A percentile compares a stretch with the other conserved stretches of the same genome.
Evolutionary conservation across 1,284 basidiomycete genomes (phyloP).

Genomic region (Ceratobasidium papillatum): DNA sequence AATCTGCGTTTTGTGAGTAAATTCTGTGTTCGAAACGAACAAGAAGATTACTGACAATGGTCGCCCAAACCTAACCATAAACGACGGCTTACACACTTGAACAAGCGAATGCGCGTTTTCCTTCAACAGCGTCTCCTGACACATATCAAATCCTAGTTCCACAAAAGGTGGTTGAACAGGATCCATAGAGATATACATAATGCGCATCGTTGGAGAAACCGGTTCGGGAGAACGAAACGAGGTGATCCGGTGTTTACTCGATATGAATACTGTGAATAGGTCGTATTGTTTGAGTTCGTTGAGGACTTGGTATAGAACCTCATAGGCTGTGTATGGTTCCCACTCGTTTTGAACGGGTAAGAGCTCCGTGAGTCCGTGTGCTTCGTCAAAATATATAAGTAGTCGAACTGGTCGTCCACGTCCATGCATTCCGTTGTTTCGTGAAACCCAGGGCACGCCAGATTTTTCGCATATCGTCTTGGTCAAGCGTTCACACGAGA

Average conservation of each 20-base stretch:
- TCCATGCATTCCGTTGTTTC: background rate
- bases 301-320: background rate
- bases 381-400: background rate
- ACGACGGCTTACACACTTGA: background rate
- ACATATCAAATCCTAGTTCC: background rate
- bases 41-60: background rate
- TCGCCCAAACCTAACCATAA: constrained; percentile 7
- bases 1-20: background rate
- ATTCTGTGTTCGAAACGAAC: too few species aligned
- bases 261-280: background rate
- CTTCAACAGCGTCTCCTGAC: background rate
- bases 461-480: background rate
- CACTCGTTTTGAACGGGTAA: background rate
- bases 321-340: background rate
- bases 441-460: background rate
- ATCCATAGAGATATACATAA: background rate
- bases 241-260: background rate
- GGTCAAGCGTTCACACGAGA: background rate
- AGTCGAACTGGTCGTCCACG: background rate
- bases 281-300: background rate
- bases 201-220: background rate
- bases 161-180: background rate
- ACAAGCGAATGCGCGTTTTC: background rate
- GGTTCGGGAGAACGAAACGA: background rate
- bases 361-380: background rate